phyloP scores from a whole-genome alignment of 768 basidiomycete species.

The Erythrobasidium yunnanense region DNA sequence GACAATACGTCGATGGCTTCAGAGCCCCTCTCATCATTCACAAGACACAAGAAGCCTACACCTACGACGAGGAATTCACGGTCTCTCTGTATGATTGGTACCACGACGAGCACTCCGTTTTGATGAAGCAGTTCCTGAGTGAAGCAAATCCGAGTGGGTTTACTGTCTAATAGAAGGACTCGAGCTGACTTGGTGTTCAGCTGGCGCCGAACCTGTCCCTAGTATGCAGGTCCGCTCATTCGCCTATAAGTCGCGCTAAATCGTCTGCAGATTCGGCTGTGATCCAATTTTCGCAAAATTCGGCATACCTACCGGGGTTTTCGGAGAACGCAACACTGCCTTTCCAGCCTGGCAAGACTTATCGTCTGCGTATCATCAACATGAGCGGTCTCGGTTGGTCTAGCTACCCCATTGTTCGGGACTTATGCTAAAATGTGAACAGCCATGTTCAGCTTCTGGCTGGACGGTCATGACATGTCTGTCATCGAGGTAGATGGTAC shows the following conservation, averaged over 20 bases:
- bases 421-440: conserved; percentile 20
- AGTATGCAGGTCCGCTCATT: conserved; percentile 43
- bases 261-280: conserved; percentile 39
- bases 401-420: neutral
- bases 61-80: conserved; percentile 83
- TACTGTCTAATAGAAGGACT: neutral
- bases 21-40: conserved; percentile 76
- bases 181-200: neutral
- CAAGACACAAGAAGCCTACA: conserved; percentile 48
- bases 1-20: conserved; percentile 60
- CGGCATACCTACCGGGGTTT: conserved; percentile 55
- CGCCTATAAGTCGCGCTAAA: neutral
- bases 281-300: conserved; percentile 72
- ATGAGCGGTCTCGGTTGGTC: conserved; percentile 46
- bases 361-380: conserved; percentile 78
- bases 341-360: conserved; percentile 78
- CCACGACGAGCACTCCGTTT: conserved; percentile 57
- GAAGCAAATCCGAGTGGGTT: conserved; percentile 41
- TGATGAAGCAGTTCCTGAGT: conserved; percentile 59
- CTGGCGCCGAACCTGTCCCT: conserved; percentile 78
- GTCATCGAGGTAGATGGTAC: conserved; percentile 44
- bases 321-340: conserved; percentile 75
- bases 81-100: conserved; percentile 87
- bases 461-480: conserved; percentile 44
- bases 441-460: conserved; percentile 26